phyloP scores from a whole-genome alignment of 228 moss, liverwort and hornwort species.

The Sphagnum fallax region DNA sequence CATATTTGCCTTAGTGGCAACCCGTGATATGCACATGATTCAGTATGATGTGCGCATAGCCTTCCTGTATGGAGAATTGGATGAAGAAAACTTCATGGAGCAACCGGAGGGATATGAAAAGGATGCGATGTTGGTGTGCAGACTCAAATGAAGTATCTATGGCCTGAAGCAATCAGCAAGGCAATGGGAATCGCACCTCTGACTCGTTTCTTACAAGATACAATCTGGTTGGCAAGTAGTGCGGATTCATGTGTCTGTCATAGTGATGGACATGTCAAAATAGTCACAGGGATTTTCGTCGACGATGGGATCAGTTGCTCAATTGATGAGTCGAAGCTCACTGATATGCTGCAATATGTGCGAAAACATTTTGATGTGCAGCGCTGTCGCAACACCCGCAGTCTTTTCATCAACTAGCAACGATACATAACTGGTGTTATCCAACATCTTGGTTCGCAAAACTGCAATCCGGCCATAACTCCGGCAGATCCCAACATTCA shows the following conservation, averaged over 20 bases:
- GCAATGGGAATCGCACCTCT: neutral
- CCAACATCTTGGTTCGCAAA: neutral
- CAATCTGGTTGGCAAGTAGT: neutral
- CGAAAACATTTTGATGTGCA: neutral
- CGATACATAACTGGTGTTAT: neutral
- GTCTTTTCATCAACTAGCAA: neutral
- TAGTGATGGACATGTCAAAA: neutral
- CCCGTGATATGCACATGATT: neutral
- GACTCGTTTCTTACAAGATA: neutral
- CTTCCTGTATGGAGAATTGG: neutral
- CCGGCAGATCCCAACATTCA: neutral
- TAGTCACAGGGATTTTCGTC: neutral
- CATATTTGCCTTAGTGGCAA: neutral
- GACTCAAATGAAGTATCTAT: neutral
- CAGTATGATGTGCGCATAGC: neutral
- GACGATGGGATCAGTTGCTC: neutral
- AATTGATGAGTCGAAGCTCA: neutral
- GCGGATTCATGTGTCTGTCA: constrained; percentile 6
- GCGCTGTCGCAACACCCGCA: too few relatives aligned
- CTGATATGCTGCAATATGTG: neutral
- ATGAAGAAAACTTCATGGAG: constrained; percentile 1
- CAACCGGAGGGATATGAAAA: constrained; percentile 2
- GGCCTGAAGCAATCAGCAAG: neutral
- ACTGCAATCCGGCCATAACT: neutral
- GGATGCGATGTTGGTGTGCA: neutral